Percentiles rank a stretch among this genome's conserved stretches.
Evolutionary conservation across 2,329 filamentous ascomycete species (phyloP).

Genomic region (Fusarium dimerum): DNA sequence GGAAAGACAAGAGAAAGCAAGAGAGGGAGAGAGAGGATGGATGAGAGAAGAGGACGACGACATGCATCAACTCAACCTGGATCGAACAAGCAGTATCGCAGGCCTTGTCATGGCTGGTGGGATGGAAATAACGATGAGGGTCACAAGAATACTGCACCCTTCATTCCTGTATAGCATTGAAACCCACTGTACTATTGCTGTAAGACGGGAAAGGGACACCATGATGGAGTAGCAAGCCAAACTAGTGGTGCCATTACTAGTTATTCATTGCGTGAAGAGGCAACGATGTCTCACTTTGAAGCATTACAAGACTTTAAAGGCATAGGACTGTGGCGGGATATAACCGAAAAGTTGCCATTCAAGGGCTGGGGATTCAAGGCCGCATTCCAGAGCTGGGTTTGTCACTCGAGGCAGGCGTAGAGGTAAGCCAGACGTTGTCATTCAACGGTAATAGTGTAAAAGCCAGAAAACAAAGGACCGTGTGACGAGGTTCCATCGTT

Average conservation of each 20-base stretch:
- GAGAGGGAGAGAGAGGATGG: conserved; percentile 13
- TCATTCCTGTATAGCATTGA: conserved; percentile 36
- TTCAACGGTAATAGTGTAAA: neutral
- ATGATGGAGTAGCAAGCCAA: conserved; percentile 7
- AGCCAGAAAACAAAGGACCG: too few species aligned
- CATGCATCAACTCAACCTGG: too few species aligned
- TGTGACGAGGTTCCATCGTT: too few species aligned
- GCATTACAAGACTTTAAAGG: conserved; percentile 5
- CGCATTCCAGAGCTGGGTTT: conserved; percentile 31
- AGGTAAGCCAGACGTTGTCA: conserved; percentile 26
- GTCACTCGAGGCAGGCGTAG: conserved; percentile 1
- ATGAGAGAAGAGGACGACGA: conserved; percentile 10
- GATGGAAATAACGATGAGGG: conserved; percentile 12
- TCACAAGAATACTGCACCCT: conserved; percentile 34
- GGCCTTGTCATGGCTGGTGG: conserved; percentile 34
- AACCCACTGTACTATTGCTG: conserved; percentile 26
- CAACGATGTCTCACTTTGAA: conserved; percentile 32
- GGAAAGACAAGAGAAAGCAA: conserved; percentile 14
- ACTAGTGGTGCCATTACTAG: conserved; percentile 11
- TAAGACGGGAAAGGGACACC: conserved; percentile 15
- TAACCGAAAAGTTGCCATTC: conserved; percentile 6
- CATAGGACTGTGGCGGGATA: conserved; percentile 17
- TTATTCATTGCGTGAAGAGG: conserved; percentile 33
- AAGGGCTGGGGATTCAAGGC: conserved; percentile 18
- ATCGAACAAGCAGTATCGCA: conserved; percentile 22